These are phyloP conservation scores for Sphagnurus paluster DNA, from an alignment of 1,284 basidiomycete species.

Conservation along the genomic window DNA sequence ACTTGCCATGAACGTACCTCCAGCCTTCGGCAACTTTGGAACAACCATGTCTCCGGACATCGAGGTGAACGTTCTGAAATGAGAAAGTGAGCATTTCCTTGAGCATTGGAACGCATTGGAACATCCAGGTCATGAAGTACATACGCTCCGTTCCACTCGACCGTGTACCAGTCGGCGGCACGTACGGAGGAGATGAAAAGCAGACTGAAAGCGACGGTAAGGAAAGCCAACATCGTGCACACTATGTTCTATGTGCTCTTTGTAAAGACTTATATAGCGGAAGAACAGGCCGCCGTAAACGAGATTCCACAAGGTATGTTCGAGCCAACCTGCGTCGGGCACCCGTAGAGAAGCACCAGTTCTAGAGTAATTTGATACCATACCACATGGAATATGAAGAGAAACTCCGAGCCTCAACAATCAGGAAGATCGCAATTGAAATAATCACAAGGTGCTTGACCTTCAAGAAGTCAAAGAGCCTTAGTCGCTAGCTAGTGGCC, in stretches of 20 bases:
- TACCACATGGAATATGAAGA: too few species aligned
- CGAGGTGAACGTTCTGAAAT: slow-evolving; percentile 24
- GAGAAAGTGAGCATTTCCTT: slow-evolving; percentile 5
- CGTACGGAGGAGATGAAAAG: slow-evolving; percentile 8
- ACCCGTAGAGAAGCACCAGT: too few species aligned
- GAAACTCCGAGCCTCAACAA: too few species aligned
- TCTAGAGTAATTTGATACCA: too few species aligned
- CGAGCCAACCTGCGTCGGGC: too few species aligned
- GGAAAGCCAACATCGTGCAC: slow-evolving; percentile 8
- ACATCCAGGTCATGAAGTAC: slow-evolving; percentile 4
- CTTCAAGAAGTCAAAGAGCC: too few species aligned
- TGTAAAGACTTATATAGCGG: slow-evolving; percentile 6
- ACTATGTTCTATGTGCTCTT: not conserved
- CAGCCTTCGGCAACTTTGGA: slow-evolving; percentile 24
- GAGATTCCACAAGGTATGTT: not conserved
- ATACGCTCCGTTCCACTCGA: slow-evolving; percentile 30
- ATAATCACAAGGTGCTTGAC: too few species aligned
- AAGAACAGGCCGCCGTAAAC: slow-evolving; percentile 6
- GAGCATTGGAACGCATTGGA: not conserved
- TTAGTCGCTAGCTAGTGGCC: not conserved
- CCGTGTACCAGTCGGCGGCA: slow-evolving; percentile 30
- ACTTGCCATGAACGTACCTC: slow-evolving; percentile 7
- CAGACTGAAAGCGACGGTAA: slow-evolving; percentile 9
- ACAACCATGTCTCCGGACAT: slow-evolving; percentile 31
- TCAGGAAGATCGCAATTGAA: too few species aligned